These are phyloP conservation scores for Ogataea wickerhamii DNA, from an alignment of 805 yeast species.

Conservation along the genomic window DNA sequence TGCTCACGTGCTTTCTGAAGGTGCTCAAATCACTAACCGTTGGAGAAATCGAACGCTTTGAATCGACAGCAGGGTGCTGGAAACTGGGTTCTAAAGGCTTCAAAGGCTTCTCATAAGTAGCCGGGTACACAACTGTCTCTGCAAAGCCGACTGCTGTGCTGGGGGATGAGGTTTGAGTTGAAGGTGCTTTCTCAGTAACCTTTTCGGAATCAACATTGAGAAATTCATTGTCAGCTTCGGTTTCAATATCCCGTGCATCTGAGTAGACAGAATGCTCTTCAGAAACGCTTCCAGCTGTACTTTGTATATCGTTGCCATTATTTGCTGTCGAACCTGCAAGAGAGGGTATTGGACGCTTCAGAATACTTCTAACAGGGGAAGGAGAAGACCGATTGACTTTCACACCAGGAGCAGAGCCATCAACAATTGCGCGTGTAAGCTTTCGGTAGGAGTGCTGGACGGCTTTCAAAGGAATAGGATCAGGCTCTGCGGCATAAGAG, in stretches of 20 bases:
- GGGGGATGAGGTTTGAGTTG: conserved; percentile 16
- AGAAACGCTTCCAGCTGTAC: conserved; percentile 10
- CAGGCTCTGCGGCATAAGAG: not conserved
- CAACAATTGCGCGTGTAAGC: not conserved
- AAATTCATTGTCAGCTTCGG: not conserved
- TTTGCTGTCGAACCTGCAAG: not conserved
- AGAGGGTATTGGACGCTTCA: conserved; percentile 12
- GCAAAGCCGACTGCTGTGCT: conserved; percentile 1
- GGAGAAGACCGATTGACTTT: not conserved
- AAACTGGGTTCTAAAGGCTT: not conserved
- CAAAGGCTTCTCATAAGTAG: not conserved
- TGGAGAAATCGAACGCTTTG: conserved; percentile 13
- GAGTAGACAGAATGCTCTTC: conserved; percentile 24
- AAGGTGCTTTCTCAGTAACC: conserved; percentile 24
- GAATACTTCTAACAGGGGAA: conserved; percentile 23
- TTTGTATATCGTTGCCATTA: not conserved
- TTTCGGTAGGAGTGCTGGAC: conserved; percentile 2
- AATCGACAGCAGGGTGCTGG: not conserved
- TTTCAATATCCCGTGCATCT: conserved; percentile 24
- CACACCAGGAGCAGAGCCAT: not conserved
- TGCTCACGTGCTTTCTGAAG: conserved; percentile 24
- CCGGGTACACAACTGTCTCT: not conserved
- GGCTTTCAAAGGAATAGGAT: not conserved
- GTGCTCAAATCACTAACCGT: conserved; percentile 15
- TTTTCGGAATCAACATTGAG: conserved; percentile 16